These are phyloP conservation scores for Didymellaceae sp. DNA, from an alignment of 2,329 filamentous ascomycete species.

Conservation along the genomic window DNA sequence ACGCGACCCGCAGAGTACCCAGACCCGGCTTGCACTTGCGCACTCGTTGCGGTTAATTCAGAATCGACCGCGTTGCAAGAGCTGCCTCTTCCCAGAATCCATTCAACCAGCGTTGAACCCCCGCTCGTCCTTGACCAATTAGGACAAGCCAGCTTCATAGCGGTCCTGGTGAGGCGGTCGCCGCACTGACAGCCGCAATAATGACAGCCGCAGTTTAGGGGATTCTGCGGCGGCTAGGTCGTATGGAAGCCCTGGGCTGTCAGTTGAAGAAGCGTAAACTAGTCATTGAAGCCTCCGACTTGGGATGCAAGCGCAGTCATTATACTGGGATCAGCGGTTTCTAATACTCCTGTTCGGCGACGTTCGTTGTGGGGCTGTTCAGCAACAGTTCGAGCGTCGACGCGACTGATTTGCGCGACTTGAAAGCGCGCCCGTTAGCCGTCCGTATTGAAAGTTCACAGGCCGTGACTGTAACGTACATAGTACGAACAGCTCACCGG, in stretches of 20 bases:
- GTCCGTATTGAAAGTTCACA: background rate
- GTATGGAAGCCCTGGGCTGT: slow-evolving; percentile 32
- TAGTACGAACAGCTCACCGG: slow-evolving; percentile 18
- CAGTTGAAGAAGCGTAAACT: slow-evolving; percentile 19
- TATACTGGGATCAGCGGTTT: slow-evolving; percentile 14
- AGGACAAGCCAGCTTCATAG: slow-evolving; percentile 21
- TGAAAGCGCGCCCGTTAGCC: too few relatives aligned
- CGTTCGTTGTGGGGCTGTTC: background rate
- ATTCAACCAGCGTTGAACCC: slow-evolving; percentile 15
- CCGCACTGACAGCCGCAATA: slow-evolving; percentile 18
- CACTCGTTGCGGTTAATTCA: slow-evolving; percentile 16
- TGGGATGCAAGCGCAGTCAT: slow-evolving; percentile 11
- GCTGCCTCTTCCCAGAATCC: slow-evolving; percentile 27
- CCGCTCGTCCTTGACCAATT: slow-evolving; percentile 19
- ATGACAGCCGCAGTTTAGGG: slow-evolving; percentile 11
- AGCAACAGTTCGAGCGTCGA: background rate
- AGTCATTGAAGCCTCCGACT: slow-evolving; percentile 7
- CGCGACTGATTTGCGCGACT: slow-evolving; percentile 1
- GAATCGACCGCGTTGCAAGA: slow-evolving; percentile 25
- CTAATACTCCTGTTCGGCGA: slow-evolving; percentile 16
- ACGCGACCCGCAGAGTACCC: slow-evolving; percentile 15
- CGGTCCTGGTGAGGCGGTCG: slow-evolving; percentile 23
- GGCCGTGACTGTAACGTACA: background rate
- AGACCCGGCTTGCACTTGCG: too few relatives aligned
- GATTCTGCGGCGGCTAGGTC: slow-evolving; percentile 19